These are phyloP conservation scores for Nannochloropsis salina DNA, from an alignment of 108 stramenopile species.

Conservation along the genomic window DNA sequence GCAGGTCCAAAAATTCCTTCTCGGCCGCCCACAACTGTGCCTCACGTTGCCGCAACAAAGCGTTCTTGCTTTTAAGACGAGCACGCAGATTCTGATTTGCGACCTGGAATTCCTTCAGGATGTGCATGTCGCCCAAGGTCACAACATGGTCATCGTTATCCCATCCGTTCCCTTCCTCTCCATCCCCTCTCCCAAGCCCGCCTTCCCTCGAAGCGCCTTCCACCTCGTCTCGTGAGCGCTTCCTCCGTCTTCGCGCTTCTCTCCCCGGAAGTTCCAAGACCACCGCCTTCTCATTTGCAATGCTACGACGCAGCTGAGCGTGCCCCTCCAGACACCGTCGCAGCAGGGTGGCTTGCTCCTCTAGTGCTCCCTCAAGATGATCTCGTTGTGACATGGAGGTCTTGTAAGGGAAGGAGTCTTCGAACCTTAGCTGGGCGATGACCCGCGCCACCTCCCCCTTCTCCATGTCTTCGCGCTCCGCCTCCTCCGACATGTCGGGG, in stretches of 20 bases:
- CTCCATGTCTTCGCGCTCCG: conserved; percentile 1
- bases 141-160: background rate
- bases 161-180: background rate
- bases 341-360: background rate
- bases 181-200: background rate
- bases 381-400: background rate
- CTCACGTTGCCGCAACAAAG: background rate
- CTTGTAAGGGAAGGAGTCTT: background rate
- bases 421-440: background rate
- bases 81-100: background rate
- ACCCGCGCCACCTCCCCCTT: background rate
- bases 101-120: conserved; percentile 10
- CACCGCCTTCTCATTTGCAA: background rate
- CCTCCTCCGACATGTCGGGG: background rate
- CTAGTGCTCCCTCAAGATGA: background rate
- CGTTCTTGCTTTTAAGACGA: background rate
- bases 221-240: background rate
- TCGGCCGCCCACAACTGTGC: background rate
- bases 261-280: background rate
- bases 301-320: background rate
- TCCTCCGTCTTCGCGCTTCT: background rate
- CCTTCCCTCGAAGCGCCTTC: background rate
- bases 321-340: background rate
- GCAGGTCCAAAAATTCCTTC: background rate
- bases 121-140: background rate